phyloP scores from a whole-genome alignment of 352 stramenopile genomes.

The Globisporangium paddicum region DNA sequence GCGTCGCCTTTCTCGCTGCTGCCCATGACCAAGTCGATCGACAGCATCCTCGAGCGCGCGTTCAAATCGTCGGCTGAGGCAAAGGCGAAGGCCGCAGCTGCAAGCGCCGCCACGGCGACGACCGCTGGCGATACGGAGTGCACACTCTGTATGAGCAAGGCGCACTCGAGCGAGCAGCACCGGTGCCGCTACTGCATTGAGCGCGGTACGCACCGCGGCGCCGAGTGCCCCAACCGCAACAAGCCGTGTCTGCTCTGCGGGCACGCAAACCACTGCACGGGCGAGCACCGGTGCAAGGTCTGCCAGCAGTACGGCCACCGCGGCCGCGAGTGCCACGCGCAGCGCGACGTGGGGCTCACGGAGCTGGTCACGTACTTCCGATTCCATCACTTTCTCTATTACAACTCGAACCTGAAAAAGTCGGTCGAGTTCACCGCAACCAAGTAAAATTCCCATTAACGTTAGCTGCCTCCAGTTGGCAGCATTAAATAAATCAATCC shows the following conservation, averaged over 20 bases:
- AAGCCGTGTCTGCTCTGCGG: constrained; percentile 69
- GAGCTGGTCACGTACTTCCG: constrained; percentile 84
- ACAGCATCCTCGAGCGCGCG: constrained; percentile 65
- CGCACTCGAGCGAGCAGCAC: constrained; percentile 66
- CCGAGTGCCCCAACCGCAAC: constrained; percentile 63
- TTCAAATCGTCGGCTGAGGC: constrained; percentile 38
- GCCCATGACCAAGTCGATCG: constrained; percentile 67
- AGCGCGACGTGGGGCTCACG: constrained; percentile 73
- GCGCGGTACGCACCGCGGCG: constrained; percentile 66
- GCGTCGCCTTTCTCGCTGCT: constrained; percentile 73
- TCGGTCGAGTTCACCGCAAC: constrained; percentile 76
- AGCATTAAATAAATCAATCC: background rate
- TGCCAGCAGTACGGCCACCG: constrained; percentile 83
- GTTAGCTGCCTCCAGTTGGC: background rate
- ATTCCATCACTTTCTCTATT: constrained; percentile 87
- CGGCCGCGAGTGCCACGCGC: constrained; percentile 75
- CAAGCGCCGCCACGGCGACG: constrained; percentile 1
- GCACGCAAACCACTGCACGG: constrained; percentile 70
- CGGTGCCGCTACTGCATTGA: constrained; percentile 82
- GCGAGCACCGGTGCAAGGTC: constrained; percentile 76
- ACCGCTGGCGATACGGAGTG: constrained; percentile 24
- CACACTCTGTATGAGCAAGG: constrained; percentile 56
- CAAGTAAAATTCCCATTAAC: background rate
- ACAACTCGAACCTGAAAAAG: constrained; percentile 86
- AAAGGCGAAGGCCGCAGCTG: constrained; percentile 17